Evolutionary conservation across 2,329 filamentous ascomycete genomes (phyloP), one percentile per base, ranked within the genome.

Genomic region (Venturia pyrina): DNA sequence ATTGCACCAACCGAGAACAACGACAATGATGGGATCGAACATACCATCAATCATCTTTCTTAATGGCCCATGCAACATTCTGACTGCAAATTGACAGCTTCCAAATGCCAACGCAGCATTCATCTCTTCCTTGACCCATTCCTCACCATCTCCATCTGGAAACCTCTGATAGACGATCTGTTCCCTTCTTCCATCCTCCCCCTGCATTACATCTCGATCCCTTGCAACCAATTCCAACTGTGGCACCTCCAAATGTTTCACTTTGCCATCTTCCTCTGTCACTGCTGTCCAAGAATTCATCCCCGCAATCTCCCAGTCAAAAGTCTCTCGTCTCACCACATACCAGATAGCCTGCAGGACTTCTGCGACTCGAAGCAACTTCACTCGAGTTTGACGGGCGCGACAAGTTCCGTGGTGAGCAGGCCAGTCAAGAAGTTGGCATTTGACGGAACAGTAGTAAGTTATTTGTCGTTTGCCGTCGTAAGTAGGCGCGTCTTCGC

Each of bases 401-500:
- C 53, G 53, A n/a, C 53, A 59, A 19, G 53, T 59, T 7, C 53
- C 32, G 53, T 59, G 53, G 19, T 59, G 53, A n/a, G 53, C 19
- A 8, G 53, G 53, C 53, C 53, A 59, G 15, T 59, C 53, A 17
- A 59, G 53, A 21, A 59, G 53, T 10, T 59, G 53, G 53, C 53
- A 59, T 59, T 59, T 59, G 32, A 37, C 32, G 32, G 53, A 59
- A 24, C 53, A 59, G 32, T 59, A 59, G 32, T 59, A 59, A n/a
- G 53, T 59, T 34, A 59, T 37, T 8, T 59, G 53, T 28, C 53
- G 53, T n/a, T 37, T 59, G 32, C 53, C 32, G 32, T 59, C 53
- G 17, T 59, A 59, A 11, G 43, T 37, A 28, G 48, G 62, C n/a
- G 48, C 62, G 24, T 64, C 43, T 34, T 64, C 48, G 24, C 62